A percentile compares a stretch with the other conserved stretches of the same genome.
Conservation (phyloP, 208 protist species). For the Giardia duodenalis region DNA sequence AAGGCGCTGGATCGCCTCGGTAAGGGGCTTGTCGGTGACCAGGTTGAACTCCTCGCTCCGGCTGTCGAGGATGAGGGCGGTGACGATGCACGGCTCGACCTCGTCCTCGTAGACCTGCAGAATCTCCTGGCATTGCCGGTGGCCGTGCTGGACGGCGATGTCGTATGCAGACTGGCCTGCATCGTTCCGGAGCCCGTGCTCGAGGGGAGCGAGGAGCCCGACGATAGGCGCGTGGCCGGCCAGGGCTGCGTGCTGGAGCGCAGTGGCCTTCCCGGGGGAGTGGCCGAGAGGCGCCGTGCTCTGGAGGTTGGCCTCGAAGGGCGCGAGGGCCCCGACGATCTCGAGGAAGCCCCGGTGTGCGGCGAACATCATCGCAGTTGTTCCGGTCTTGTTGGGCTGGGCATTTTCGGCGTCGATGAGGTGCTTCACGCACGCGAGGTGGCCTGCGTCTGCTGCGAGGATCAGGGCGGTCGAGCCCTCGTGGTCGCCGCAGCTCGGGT, state of each 20-base stretch:
- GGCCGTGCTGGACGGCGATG: background rate
- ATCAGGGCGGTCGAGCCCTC: background rate
- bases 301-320: background rate
- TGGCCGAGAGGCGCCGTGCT: background rate
- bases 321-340: background rate
- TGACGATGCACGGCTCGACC: background rate
- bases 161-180: background rate
- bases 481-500: background rate
- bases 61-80: background rate
- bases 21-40: background rate
- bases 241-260: background rate
- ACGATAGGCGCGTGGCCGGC: background rate
- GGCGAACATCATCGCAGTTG: constrained; percentile 1
- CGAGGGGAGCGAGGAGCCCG: background rate
- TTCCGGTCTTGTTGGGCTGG: background rate
- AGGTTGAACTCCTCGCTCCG: constrained; percentile 1
- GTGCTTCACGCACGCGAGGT: background rate
- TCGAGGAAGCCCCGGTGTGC: background rate
- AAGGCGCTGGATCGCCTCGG: background rate
- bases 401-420: background rate
- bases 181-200: background rate
- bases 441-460: background rate
- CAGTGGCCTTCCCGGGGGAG: background rate
- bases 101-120: constrained; percentile 6
- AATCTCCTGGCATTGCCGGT: background rate